Percentiles rank a stretch among this genome's conserved stretches.
Evolutionary conservation across 2,329 filamentous ascomycete species (phyloP).

Genomic region (Calonectria pseudoturangicola): DNA sequence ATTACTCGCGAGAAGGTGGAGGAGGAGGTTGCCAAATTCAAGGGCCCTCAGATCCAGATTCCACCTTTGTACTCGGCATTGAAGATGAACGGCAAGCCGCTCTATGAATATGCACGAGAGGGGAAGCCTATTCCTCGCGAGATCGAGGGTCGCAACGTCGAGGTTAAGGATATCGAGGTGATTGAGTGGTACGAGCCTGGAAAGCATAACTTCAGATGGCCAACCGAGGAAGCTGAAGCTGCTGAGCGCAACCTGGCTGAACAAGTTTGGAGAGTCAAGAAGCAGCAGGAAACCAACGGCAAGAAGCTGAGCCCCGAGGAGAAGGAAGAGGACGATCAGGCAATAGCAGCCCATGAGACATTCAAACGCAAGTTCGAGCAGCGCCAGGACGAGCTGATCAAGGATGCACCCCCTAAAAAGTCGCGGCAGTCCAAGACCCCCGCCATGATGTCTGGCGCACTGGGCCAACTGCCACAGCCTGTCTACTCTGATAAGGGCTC

Average conservation of each 20-base stretch:
- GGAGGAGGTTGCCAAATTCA: conserved; percentile 83
- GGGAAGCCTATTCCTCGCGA: conserved; percentile 90
- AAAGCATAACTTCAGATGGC: conserved; percentile 86
- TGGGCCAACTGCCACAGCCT: conserved; percentile 70
- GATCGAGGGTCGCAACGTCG: conserved; percentile 87
- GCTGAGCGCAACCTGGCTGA: conserved; percentile 86
- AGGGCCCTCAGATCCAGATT: conserved; percentile 90
- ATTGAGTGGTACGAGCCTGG: conserved; percentile 91
- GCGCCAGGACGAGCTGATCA: conserved; percentile 74
- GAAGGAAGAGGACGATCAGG: conserved; percentile 73
- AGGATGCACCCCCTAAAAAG: conserved; percentile 66
- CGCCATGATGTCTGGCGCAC: conserved; percentile 75
- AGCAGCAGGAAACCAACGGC: conserved; percentile 69
- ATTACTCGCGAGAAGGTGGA: conserved; percentile 88
- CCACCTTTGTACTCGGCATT: conserved; percentile 95
- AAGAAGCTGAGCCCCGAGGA: conserved; percentile 72
- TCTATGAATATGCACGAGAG: conserved; percentile 96
- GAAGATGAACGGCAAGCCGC: conserved; percentile 92
- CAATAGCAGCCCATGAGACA: conserved; percentile 72
- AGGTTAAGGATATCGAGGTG: conserved; percentile 85
- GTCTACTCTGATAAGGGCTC: conserved; percentile 64
- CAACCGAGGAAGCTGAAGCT: conserved; percentile 83
- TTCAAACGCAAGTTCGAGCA: conserved; percentile 76
- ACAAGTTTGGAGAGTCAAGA: conserved; percentile 79
- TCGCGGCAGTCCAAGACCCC: conserved; percentile 56